Conservation (phyloP, 768 basidiomycete genomes). For the Rhizopogon salebrosus region DNA sequence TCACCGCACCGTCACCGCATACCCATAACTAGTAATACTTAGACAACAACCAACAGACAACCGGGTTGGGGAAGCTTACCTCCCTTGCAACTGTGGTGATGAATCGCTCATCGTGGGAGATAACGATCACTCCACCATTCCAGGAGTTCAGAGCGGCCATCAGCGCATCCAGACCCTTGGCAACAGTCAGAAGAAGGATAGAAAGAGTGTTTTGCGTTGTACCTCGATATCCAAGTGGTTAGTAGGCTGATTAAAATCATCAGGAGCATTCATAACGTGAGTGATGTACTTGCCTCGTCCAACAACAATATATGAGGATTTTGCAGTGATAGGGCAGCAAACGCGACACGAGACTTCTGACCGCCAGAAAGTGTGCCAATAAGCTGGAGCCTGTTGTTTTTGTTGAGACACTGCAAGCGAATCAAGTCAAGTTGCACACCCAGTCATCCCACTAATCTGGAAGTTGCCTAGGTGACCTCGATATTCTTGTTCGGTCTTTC, state of each 20-base stretch:
- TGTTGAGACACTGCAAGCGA: neutral
- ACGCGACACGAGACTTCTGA: constrained; percentile 94
- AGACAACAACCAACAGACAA: constrained; percentile 6
- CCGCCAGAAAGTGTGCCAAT: constrained; percentile 94
- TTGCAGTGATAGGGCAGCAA: constrained; percentile 80
- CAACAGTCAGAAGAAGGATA: neutral
- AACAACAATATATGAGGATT: constrained; percentile 89
- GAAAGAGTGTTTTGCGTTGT: constrained; percentile 5
- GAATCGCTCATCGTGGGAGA: constrained; percentile 94
- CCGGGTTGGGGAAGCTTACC: constrained; percentile 32
- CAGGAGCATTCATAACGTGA: constrained; percentile 4
- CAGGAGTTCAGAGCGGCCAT: constrained; percentile 76
- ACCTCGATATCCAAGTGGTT: constrained; percentile 96
- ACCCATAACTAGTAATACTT: constrained; percentile 72
- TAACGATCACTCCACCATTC: constrained; percentile 91
- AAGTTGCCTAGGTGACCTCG: constrained; percentile 93
- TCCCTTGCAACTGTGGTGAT: constrained; percentile 86
- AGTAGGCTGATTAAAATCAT: constrained; percentile 55
- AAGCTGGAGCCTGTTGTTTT: constrained; percentile 56
- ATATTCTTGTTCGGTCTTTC: constrained; percentile 95
- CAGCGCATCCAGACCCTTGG: constrained; percentile 87
- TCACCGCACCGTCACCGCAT: constrained; percentile 76
- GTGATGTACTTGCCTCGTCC: constrained; percentile 70
- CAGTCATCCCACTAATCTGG: constrained; percentile 95
- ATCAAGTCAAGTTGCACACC: constrained; percentile 37